Percentiles rank a stretch among this genome's conserved stretches.
These are phyloP conservation scores for Phaeodactylum tricornutum DNA, from an alignment of 108 stramenopile species.

Conservation along the genomic window DNA sequence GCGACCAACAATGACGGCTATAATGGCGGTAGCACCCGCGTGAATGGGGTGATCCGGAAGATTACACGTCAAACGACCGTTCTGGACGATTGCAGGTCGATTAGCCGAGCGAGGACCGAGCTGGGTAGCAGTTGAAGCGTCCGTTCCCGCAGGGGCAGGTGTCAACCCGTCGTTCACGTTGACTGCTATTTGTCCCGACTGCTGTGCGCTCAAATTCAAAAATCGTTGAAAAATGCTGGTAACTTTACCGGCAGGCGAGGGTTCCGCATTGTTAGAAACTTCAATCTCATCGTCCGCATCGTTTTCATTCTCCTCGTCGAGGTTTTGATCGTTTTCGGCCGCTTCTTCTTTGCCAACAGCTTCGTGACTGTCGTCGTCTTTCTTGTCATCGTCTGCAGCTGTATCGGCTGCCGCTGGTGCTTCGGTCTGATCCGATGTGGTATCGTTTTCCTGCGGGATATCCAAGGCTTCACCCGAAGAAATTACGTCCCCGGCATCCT, in stretches of 20 bases:
- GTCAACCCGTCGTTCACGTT: background rate
- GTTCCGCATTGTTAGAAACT: background rate
- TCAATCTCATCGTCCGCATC: background rate
- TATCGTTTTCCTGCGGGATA: too few relatives aligned
- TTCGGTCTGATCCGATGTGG: too few relatives aligned
- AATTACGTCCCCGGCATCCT: background rate
- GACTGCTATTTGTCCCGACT: constrained; percentile 2
- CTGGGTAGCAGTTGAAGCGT: background rate
- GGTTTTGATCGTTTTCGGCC: constrained; percentile 17
- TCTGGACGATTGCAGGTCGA: constrained; percentile 18
- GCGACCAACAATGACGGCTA: constrained; percentile 70
- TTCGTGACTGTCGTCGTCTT: constrained; percentile 32
- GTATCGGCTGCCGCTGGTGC: too few relatives aligned
- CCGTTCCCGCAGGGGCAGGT: background rate
- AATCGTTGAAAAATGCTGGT: constrained; percentile 11
- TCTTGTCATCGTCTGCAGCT: too few relatives aligned
- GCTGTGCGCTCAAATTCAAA: constrained; percentile 1
- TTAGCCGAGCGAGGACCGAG: constrained; percentile 1
- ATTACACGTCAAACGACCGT: constrained; percentile 58
- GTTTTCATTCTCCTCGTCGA: constrained; percentile 15
- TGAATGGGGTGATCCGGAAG: constrained; percentile 91
- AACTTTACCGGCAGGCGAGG: background rate
- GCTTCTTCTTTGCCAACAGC: constrained; percentile 36
- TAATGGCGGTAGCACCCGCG: constrained; percentile 91
- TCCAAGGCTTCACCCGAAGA: too few relatives aligned